These are phyloP conservation scores for Ganoderma sp. DNA, from an alignment of 1,284 basidiomycete genomes.

Conservation along the genomic window DNA sequence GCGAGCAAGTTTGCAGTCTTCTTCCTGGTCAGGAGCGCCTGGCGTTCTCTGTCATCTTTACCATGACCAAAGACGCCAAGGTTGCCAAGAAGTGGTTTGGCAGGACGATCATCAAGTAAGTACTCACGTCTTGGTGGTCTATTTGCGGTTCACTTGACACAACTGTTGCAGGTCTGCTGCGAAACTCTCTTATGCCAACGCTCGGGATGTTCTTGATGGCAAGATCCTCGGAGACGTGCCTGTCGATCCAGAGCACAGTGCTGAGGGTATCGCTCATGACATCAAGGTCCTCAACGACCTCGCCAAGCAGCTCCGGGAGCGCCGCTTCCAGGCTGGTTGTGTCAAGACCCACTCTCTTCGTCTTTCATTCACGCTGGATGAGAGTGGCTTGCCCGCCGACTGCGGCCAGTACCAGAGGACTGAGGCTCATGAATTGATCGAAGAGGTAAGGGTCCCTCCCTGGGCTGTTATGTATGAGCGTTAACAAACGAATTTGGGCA, in stretches of 20 bases:
- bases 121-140: slow-evolving; percentile 13
- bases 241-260: slow-evolving; percentile 62
- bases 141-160: neutral
- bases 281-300: slow-evolving; percentile 74
- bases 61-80: slow-evolving; percentile 83
- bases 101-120: slow-evolving; percentile 88
- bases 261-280: slow-evolving; percentile 74
- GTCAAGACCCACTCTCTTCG: slow-evolving; percentile 76
- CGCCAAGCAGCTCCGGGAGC: slow-evolving; percentile 75
- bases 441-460: slow-evolving; percentile 68
- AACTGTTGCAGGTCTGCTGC: slow-evolving; percentile 71
- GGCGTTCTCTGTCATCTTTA: slow-evolving; percentile 89
- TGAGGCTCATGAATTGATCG: slow-evolving; percentile 84
- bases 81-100: slow-evolving; percentile 91
- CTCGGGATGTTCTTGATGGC: slow-evolving; percentile 84
- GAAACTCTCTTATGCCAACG: slow-evolving; percentile 85
- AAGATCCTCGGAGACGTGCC: slow-evolving; percentile 57
- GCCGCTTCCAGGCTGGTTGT: slow-evolving; percentile 84
- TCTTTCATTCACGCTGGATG: slow-evolving; percentile 84
- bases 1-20: slow-evolving; percentile 93
- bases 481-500: slow-evolving; percentile 39
- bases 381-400: slow-evolving; percentile 83
- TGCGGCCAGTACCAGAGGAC: slow-evolving; percentile 69
- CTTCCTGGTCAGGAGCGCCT: slow-evolving; percentile 87
- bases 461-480: slow-evolving; percentile 1